Evolutionary conservation across 352 stramenopile species (phyloP).

Genomic region (Aphanomyces invadans): DNA sequence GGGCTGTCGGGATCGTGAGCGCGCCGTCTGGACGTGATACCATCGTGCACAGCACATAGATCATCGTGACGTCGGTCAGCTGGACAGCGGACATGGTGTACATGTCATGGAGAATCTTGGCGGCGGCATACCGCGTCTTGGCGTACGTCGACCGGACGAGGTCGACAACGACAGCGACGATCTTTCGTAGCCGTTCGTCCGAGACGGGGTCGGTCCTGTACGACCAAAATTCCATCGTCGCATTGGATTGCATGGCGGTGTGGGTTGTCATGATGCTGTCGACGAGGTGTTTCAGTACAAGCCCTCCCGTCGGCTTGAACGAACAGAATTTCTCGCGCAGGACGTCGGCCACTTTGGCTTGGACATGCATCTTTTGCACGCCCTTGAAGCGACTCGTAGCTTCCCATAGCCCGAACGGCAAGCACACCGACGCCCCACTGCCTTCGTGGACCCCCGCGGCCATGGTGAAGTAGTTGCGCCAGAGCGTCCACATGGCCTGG

Average conservation of each 20-base stretch:
- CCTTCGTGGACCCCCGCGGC: neutral
- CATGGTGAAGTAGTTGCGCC: conserved; percentile 11
- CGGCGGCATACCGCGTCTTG: neutral
- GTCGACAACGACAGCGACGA: neutral
- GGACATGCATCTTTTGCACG: neutral
- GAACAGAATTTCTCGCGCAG: neutral
- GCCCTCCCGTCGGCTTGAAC: neutral
- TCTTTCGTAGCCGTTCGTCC: neutral
- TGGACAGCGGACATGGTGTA: neutral
- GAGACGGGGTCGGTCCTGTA: neutral
- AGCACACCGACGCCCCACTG: neutral
- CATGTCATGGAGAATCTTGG: conserved; percentile 15
- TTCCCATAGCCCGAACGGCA: conserved; percentile 8
- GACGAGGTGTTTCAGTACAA: neutral
- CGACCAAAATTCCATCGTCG: neutral
- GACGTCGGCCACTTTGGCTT: neutral
- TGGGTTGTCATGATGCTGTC: neutral
- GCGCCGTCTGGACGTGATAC: neutral
- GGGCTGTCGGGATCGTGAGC: neutral
- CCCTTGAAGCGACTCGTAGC: neutral
- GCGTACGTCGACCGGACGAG: neutral
- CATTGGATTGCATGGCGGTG: no score
- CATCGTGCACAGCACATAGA: conserved; percentile 3
- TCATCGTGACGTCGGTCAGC: conserved; percentile 6
- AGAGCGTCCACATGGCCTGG: conserved; percentile 17